Evolutionary conservation across 768 basidiomycete species (phyloP).

Genomic region (Mycena haematopus): DNA sequence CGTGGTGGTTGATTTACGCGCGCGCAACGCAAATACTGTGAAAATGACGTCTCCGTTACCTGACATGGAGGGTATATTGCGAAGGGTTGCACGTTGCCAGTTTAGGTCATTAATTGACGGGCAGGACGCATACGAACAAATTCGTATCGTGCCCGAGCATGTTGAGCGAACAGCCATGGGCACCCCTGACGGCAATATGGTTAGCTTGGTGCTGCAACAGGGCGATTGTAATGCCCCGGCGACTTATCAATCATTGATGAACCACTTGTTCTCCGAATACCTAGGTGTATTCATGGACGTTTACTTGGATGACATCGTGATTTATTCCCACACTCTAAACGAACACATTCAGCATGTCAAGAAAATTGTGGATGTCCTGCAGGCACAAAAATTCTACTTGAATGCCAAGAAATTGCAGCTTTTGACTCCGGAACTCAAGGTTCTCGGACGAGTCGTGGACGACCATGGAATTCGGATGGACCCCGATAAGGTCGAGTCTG

Average conservation of each 20-base stretch:
- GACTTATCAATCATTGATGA: conserved; percentile 45
- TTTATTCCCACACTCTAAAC: conserved; percentile 45
- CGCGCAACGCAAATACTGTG: conserved; percentile 4
- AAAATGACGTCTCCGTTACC: conserved; percentile 9
- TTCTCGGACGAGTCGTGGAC: conserved; percentile 42
- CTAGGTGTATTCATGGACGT: neutral
- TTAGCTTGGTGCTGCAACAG: too few species aligned
- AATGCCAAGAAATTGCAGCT: conserved; percentile 39
- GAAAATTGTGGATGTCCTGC: conserved; percentile 39
- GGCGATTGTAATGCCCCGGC: too few species aligned
- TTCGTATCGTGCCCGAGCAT: conserved; percentile 35
- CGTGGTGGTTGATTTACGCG: conserved; percentile 6
- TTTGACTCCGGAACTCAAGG: conserved; percentile 34
- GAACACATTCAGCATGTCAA: conserved; percentile 42
- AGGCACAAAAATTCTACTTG: conserved; percentile 41
- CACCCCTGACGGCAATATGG: too few species aligned
- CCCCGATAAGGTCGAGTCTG: conserved; percentile 49
- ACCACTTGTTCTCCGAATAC: neutral
- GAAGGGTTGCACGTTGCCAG: conserved; percentile 1
- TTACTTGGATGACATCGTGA: conserved; percentile 42
- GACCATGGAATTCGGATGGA: conserved; percentile 51
- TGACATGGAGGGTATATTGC: conserved; percentile 14
- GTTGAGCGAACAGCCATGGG: too few species aligned
- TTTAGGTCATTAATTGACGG: conserved; percentile 34
- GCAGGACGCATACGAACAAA: conserved; percentile 50